Evolutionary conservation across 2,329 filamentous ascomycete genomes (phyloP).

Genomic region (Ophiostoma fasciatum): DNA sequence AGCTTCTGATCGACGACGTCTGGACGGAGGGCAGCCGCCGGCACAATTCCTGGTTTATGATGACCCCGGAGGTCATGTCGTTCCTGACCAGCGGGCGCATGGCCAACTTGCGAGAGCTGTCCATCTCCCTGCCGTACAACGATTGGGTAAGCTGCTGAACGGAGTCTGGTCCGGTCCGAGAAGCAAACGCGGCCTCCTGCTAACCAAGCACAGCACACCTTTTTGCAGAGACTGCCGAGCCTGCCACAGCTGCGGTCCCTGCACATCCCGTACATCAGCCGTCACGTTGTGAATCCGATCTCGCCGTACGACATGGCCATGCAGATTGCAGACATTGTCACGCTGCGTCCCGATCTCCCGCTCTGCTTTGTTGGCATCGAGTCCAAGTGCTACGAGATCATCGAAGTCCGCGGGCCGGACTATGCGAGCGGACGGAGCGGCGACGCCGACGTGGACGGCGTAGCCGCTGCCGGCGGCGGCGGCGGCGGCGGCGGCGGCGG

Average conservation of each 20-base stretch:
- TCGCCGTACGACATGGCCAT: constrained; percentile 58
- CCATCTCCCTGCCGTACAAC: constrained; percentile 56
- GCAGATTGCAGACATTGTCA: constrained; percentile 65
- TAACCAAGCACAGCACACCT: constrained; percentile 45
- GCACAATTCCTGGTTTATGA: constrained; percentile 59
- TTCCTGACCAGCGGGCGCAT: constrained; percentile 69
- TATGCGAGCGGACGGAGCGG: no score
- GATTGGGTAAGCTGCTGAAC: constrained; percentile 52
- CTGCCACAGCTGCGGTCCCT: constrained; percentile 50
- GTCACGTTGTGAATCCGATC: constrained; percentile 16
- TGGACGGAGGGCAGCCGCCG: constrained; percentile 19
- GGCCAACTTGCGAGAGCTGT: constrained; percentile 54
- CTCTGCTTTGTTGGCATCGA: constrained; percentile 64
- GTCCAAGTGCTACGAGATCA: constrained; percentile 69
- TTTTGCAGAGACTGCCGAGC: constrained; percentile 59
- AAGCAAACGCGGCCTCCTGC: not conserved
- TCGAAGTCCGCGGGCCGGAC: constrained; percentile 38
- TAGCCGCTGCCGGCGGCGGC: constrained; percentile 18
- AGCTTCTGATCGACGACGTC: constrained; percentile 54
- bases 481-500: constrained; percentile 13
- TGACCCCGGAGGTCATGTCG: constrained; percentile 51
- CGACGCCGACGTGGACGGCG: no score
- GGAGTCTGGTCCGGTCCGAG: no score
- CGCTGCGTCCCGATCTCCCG: constrained; percentile 59
- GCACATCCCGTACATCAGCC: constrained; percentile 16